Percentiles rank a stretch among this genome's conserved stretches.
Evolutionary conservation across 208 protist genomes (phyloP).

Genomic region (Crithidia brevicula): DNA sequence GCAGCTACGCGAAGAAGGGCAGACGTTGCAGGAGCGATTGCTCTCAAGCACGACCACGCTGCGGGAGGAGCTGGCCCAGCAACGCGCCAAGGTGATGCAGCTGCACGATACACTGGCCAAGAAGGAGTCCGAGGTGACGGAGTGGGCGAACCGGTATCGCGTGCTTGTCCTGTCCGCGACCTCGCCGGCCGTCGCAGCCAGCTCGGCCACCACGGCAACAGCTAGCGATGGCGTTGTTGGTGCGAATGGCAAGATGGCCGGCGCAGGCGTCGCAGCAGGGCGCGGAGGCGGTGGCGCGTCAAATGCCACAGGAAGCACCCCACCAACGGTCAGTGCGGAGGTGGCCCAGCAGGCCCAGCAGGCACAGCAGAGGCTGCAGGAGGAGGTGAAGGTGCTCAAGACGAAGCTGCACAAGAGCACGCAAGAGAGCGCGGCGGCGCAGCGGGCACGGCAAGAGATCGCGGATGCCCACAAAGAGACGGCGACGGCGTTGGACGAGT

Average conservation of each 20-base stretch:
- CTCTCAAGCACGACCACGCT: slow-evolving; percentile 47
- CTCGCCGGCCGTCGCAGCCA: not conserved
- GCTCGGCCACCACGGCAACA: not conserved
- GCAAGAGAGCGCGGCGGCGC: slow-evolving; percentile 15
- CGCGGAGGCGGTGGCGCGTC: not conserved
- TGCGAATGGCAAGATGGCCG: not conserved
- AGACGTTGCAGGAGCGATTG: slow-evolving; percentile 56
- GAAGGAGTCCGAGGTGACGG: slow-evolving; percentile 46
- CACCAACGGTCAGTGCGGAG: slow-evolving; percentile 9
- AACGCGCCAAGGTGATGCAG: slow-evolving; percentile 46
- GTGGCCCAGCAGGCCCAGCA: slow-evolving; percentile 9
- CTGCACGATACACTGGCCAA: slow-evolving; percentile 46
- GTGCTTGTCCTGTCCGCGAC: slow-evolving; percentile 25
- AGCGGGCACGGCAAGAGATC: slow-evolving; percentile 36
- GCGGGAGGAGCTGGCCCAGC: slow-evolving; percentile 70
- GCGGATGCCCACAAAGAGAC: slow-evolving; percentile 18
- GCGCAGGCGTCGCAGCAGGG: not conserved
- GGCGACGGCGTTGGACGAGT: slow-evolving; percentile 37
- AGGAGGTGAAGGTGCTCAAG: slow-evolving; percentile 34
- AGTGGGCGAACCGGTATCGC: slow-evolving; percentile 42
- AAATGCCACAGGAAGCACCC: no score
- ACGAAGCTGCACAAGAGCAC: slow-evolving; percentile 24
- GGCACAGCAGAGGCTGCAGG: slow-evolving; percentile 15
- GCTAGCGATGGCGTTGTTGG: not conserved
- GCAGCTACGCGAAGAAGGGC: slow-evolving; percentile 52